A percentile compares a stretch with the other conserved stretches of the same genome.
Conservation (phyloP, 179 eudicot species). For the Sideroxylon spinosum region DNA sequence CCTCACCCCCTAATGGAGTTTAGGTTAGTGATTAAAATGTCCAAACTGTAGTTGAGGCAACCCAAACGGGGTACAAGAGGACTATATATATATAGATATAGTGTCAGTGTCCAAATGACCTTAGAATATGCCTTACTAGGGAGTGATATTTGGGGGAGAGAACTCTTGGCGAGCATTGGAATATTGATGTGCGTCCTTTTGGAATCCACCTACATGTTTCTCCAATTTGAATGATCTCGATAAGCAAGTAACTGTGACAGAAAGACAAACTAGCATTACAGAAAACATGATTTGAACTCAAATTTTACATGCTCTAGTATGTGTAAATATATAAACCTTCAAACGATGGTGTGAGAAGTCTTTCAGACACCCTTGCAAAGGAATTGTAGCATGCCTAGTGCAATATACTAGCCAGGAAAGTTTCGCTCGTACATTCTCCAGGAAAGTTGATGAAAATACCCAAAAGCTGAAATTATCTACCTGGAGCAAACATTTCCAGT, state of each 20-base stretch:
- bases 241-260: not conserved
- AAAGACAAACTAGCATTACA: too few species aligned
- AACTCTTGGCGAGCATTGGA: not conserved
- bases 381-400: too few species aligned
- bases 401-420: not conserved
- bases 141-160: not conserved
- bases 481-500: not conserved
- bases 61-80: not conserved
- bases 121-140: not conserved
- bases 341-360: too few species aligned
- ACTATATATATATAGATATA: too few species aligned
- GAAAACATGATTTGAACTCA: too few species aligned
- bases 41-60: not conserved
- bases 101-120: not conserved
- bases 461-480: not conserved
- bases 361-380: too few species aligned
- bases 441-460: not conserved
- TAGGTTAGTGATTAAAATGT: not conserved
- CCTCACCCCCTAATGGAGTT: constrained; percentile 2
- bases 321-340: too few species aligned
- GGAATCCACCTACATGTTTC: not conserved
- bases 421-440: not conserved
- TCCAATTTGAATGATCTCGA: not conserved
- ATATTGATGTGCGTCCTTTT: too few species aligned
- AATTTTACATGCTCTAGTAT: too few species aligned